Evolutionary conservation across 352 stramenopile genomes (phyloP).

Genomic region (Pythium diclinum): DNA sequence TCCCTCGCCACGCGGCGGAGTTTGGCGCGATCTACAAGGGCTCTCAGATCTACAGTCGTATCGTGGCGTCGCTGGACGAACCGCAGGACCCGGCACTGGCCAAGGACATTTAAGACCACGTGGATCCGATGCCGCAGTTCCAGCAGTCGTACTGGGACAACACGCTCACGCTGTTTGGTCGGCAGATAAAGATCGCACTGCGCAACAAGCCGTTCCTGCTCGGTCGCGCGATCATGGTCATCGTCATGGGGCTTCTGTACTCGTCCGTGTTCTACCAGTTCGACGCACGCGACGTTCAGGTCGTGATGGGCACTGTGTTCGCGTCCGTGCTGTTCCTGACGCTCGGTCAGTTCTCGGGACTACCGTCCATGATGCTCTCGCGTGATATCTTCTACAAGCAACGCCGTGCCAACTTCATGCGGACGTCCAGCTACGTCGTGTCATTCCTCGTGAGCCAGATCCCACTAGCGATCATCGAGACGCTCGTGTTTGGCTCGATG

Average conservation of each 20-base stretch:
- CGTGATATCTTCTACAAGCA: slow-evolving; percentile 67
- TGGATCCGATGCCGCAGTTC: slow-evolving; percentile 24
- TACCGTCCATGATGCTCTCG: slow-evolving; percentile 56
- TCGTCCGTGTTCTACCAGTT: slow-evolving; percentile 29
- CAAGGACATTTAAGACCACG: slow-evolving; percentile 14
- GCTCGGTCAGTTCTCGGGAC: slow-evolving; percentile 46
- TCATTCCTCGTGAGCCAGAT: slow-evolving; percentile 26
- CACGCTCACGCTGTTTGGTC: slow-evolving; percentile 19
- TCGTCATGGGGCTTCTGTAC: slow-evolving; percentile 30
- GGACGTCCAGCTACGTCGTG: slow-evolving; percentile 55
- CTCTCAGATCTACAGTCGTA: slow-evolving; percentile 14
- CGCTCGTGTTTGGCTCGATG: slow-evolving; percentile 67
- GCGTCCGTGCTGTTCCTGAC: slow-evolving; percentile 56
- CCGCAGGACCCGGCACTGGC: slow-evolving; percentile 11
- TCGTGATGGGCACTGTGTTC: slow-evolving; percentile 61
- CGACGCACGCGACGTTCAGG: slow-evolving; percentile 19
- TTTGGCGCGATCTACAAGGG: slow-evolving; percentile 18
- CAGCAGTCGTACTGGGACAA: slow-evolving; percentile 25
- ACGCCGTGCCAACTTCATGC: slow-evolving; percentile 55
- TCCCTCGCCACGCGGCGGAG: slow-evolving; percentile 8
- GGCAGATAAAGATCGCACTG: slow-evolving; percentile 45
- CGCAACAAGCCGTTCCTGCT: slow-evolving; percentile 26
- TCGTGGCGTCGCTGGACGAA: slow-evolving; percentile 8
- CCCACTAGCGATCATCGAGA: slow-evolving; percentile 40
- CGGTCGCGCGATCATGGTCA: slow-evolving; percentile 21